phyloP scores from a whole-genome alignment of 164 flowering plant species.

The Vitis rupestris region DNA sequence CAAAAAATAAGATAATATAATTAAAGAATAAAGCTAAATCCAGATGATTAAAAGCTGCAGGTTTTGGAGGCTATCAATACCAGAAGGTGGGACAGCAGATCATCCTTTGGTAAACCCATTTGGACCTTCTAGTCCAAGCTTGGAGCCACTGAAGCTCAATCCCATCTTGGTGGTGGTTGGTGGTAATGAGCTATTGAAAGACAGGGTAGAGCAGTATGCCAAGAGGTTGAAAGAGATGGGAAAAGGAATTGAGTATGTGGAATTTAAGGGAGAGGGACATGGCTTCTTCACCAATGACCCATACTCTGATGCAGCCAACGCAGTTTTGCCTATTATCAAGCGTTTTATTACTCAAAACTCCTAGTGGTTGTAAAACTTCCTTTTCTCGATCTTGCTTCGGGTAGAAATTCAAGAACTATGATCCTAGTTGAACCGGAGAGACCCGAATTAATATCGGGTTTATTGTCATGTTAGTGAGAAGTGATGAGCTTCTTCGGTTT shows the following conservation, averaged over 20 bases:
- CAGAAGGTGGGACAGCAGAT: slow-evolving; percentile 28
- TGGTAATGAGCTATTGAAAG: slow-evolving; percentile 11
- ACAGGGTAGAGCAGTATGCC: slow-evolving; percentile 28
- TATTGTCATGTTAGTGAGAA: no score
- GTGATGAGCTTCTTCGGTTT: no score
- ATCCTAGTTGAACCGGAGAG: no score
- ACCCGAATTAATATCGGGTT: no score
- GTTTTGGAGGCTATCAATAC: slow-evolving; percentile 46
- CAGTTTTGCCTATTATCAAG: slow-evolving; percentile 22
- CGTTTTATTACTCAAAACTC: slow-evolving; percentile 24
- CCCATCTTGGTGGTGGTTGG: slow-evolving; percentile 36
- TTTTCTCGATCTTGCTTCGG: no score
- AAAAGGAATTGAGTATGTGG: slow-evolving; percentile 43
- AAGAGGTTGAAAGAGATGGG: slow-evolving; percentile 35
- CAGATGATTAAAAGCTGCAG: slow-evolving; percentile 10
- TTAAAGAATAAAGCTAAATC: neutral
- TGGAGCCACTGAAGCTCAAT: slow-evolving; percentile 20
- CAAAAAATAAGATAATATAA: no score
- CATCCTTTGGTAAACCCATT: slow-evolving; percentile 45
- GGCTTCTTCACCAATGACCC: slow-evolving; percentile 47
- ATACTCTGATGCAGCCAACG: slow-evolving; percentile 14
- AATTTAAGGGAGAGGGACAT: slow-evolving; percentile 41
- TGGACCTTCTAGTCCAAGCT: slow-evolving; percentile 29
- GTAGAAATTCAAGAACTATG: no score
- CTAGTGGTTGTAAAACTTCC: no score